Conservation (phyloP, 2,329 filamentous ascomycete species). For the Colletotrichum sp. region DNA sequence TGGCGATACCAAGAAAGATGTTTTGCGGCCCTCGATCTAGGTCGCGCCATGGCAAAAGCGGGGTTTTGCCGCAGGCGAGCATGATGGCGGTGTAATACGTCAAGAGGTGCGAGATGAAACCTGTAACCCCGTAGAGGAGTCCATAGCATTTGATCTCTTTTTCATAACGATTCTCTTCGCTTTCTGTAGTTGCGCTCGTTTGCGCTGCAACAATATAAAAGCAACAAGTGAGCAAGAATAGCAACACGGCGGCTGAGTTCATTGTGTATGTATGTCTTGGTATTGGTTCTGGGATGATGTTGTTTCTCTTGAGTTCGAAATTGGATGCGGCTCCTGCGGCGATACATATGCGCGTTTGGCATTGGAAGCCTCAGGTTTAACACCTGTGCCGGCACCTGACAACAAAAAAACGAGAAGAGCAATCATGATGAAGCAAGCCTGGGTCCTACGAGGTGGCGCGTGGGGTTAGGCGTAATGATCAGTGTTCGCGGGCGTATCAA, state of each 20-base stretch:
- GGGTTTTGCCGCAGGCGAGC: background rate
- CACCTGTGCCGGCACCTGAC: fast-evolving
- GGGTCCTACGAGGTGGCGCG: background rate
- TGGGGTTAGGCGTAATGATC: background rate
- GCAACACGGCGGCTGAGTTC: background rate
- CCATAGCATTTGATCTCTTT: background rate
- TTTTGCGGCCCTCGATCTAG: background rate
- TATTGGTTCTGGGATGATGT: background rate
- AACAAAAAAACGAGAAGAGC: background rate
- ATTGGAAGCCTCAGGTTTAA: background rate
- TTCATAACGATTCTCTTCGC: background rate
- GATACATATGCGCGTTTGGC: background rate
- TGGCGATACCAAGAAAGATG: background rate
- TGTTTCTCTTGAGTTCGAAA: background rate
- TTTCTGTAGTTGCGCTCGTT: background rate
- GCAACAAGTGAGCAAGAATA: background rate
- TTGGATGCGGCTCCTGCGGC: background rate
- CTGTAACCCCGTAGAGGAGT: background rate
- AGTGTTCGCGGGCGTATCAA: background rate
- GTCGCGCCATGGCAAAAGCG: background rate
- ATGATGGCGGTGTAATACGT: background rate
- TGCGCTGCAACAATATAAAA: background rate
- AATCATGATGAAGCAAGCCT: background rate
- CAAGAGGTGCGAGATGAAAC: background rate
- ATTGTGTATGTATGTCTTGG: background rate